These are phyloP conservation scores for Fusarium mundagurra DNA, from an alignment of 2,329 filamentous ascomycete genomes.

Conservation along the genomic window DNA sequence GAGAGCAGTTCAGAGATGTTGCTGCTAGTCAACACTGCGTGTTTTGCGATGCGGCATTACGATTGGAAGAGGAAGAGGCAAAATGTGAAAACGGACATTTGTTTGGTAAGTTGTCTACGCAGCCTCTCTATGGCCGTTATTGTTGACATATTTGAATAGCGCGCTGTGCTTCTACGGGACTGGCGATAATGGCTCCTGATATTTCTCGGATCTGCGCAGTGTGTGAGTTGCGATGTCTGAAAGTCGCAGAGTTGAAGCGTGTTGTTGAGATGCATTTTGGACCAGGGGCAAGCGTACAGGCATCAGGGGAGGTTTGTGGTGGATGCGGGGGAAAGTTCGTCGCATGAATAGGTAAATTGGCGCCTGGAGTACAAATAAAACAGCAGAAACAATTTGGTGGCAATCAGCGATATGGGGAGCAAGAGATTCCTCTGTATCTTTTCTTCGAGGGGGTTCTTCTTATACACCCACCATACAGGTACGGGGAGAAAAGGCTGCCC, in stretches of 20 bases:
- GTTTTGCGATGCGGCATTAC: conserved; percentile 56
- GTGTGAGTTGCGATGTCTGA: conserved; percentile 62
- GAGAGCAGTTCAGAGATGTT: conserved; percentile 52
- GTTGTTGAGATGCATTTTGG: conserved; percentile 47
- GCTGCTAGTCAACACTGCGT: conserved; percentile 54
- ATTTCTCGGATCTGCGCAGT: conserved; percentile 65
- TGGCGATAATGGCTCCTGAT: conserved; percentile 64
- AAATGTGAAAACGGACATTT: conserved; percentile 52
- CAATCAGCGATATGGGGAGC: neutral
- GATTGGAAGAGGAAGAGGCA: conserved; percentile 47
- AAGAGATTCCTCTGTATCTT: neutral
- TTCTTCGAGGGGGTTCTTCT: neutral
- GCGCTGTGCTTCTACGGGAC: conserved; percentile 63
- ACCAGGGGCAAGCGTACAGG: conserved; percentile 42
- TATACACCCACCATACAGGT: neutral
- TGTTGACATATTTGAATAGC: conserved; percentile 46
- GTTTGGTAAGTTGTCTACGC: conserved; percentile 49
- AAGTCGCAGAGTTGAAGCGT: conserved; percentile 52
- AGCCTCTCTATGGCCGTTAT: neutral
- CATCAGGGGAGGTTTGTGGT: conserved; percentile 50
- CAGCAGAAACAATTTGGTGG: neutral
- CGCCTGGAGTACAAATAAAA: neutral
- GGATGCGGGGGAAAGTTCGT: conserved; percentile 57
- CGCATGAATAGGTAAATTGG: conserved; percentile 37
- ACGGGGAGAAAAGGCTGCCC: neutral